A percentile compares a stretch with the other conserved stretches of the same genome.
These are phyloP conservation scores for Salvia miltiorrhiza DNA, from an alignment of 257 asterid genomes.

Conservation along the genomic window DNA sequence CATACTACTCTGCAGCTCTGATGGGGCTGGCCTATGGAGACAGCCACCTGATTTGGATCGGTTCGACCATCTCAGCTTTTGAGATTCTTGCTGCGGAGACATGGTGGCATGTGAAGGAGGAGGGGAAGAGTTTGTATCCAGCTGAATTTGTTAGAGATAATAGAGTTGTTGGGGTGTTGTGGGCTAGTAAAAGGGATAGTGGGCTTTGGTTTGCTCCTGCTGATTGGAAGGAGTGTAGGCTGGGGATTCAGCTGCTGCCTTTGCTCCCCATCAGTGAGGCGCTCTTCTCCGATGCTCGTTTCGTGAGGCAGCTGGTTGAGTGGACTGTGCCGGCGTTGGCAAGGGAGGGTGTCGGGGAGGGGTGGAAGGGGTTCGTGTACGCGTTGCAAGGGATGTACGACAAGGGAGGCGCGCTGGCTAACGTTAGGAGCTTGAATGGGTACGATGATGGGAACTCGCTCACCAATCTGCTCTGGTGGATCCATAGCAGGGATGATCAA, in stretches of 20 bases:
- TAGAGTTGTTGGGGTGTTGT: constrained; percentile 79
- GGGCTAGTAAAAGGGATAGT: constrained; percentile 87
- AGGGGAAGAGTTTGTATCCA: constrained; percentile 38
- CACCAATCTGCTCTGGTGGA: constrained; percentile 91
- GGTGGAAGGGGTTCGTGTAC: constrained; percentile 88
- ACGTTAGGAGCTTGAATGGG: constrained; percentile 50
- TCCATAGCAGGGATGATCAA: constrained; percentile 54
- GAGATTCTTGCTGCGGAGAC: constrained; percentile 80
- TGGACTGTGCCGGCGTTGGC: constrained; percentile 77
- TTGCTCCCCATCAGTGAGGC: constrained; percentile 70
- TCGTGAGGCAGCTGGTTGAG: constrained; percentile 55
- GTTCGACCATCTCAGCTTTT: constrained; percentile 67
- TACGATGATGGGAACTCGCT: constrained; percentile 82
- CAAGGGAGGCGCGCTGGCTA: constrained; percentile 44
- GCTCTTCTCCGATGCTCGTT: constrained; percentile 59
- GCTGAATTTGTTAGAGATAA: constrained; percentile 58
- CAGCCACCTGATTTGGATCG: constrained; percentile 67
- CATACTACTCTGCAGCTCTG: constrained; percentile 88
- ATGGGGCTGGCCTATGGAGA: constrained; percentile 95
- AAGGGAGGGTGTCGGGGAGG: constrained; percentile 91
- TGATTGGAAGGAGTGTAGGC: constrained; percentile 71
- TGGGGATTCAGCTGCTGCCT: constrained; percentile 84
- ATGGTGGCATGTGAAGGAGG: constrained; percentile 89
- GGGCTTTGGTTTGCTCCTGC: constrained; percentile 92
- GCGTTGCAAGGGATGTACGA: constrained; percentile 80